Evolutionary conservation across 768 basidiomycete species (phyloP).

Genomic region (Pisolithus albus): DNA sequence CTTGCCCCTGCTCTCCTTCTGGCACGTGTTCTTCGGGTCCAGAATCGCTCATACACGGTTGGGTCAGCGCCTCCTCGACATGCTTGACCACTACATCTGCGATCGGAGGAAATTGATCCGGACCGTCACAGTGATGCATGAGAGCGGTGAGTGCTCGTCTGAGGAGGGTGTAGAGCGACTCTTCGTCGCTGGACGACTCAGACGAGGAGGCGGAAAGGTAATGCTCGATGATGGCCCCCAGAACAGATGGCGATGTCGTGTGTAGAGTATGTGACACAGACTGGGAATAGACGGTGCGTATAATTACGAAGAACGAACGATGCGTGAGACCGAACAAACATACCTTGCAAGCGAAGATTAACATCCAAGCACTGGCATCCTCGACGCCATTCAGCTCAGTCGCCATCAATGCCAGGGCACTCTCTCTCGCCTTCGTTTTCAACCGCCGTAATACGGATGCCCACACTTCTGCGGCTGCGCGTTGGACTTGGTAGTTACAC

Average conservation of each 20-base stretch:
- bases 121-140: slow-evolving; percentile 72
- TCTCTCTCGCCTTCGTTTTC: slow-evolving; percentile 51
- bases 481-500: slow-evolving; percentile 66
- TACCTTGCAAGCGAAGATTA: slow-evolving; percentile 78
- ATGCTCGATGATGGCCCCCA: slow-evolving; percentile 49
- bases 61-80: too few relatives aligned
- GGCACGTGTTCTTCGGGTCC: too few relatives aligned
- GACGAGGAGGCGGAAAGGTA: slow-evolving; percentile 37
- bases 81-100: slow-evolving; percentile 39
- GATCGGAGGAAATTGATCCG: slow-evolving; percentile 55
- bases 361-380: slow-evolving; percentile 64
- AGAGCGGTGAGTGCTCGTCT: slow-evolving; percentile 73
- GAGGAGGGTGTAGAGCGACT: slow-evolving; percentile 46
- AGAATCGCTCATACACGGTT: too few relatives aligned
- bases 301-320: not conserved
- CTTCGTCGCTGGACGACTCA: slow-evolving; percentile 3
- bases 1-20: too few relatives aligned
- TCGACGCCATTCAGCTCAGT: slow-evolving; percentile 45
- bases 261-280: slow-evolving; percentile 82
- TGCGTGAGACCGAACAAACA: slow-evolving; percentile 1
- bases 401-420: slow-evolving; percentile 51
- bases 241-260: slow-evolving; percentile 59
- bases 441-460: slow-evolving; percentile 67
- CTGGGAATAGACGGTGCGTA: slow-evolving; percentile 30
- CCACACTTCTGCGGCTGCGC: slow-evolving; percentile 85